Base-by-base conservation (phyloP, 176 grass and related monocot species). In the Triticum timopheevii region DNA sequence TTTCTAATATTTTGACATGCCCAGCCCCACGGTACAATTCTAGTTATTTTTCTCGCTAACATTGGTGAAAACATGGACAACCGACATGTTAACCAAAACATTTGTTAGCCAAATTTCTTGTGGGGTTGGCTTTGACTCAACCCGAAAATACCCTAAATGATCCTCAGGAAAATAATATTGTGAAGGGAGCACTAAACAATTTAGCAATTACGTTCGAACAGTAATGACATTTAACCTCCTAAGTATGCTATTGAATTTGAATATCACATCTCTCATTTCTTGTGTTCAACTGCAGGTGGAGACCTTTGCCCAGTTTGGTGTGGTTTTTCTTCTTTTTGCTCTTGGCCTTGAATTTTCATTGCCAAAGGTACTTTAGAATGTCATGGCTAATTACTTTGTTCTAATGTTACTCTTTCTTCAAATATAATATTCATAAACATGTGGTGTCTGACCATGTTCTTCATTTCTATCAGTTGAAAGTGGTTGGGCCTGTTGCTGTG, bases 251-350 rank as follows among this genome's bases (percentile, higher is more conserved):
- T 45, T 83, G 76, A 61, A 36, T 81, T 69, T 68, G 62, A 69
- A n/a, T 69, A 3, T 16, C 45, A 23, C 64, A 50, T 70, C 66
- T 80, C 76, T 82, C 33, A 35, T 85, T 69, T 73, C 6, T 58
- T 83, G 20, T 75, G 63, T 91, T 72, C 69, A 79, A 77, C 71
- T 91, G 59, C 77, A 99, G 97, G 97, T 99, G 83, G 97, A 99
- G 86, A 99, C 97, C 56, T 92, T 99, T 93, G 97, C 97, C 63
- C 97, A 99, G 8, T 99, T 99, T 93, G 97, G 97, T 85, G 97
- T 99, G 52, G 94, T 97, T 13, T 99, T 99, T 99, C 97, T 99
- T 73, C 97, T 99, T 82, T 99, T 99, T 35, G 97, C 97, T 66
- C 86, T 99, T 58, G 97, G 97, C 68, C 97, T 99, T 23, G 97